Evolutionary conservation across 768 basidiomycete genomes (phyloP), one percentile per base, ranked within the genome.

Genomic region (Strobilomyces echinocephalus): DNA sequence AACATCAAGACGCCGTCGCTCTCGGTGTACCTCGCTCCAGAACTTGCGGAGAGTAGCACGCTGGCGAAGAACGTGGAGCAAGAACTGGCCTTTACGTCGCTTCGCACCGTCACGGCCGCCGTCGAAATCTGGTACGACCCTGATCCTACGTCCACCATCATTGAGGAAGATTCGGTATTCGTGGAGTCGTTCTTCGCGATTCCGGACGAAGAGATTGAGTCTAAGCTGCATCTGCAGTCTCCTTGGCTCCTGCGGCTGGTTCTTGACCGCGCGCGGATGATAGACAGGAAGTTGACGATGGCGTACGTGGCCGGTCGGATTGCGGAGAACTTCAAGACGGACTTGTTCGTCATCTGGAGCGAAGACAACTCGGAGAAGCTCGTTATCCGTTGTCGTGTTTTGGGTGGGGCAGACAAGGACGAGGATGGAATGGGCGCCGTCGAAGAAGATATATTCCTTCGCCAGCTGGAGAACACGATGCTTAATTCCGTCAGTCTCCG

Each of bases 181-280:
- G 97, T 99, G 52, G 92, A 97, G 64, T 94, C 94, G 0, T 97
- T 97, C 89, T 99, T 98, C 69, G 95, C 95, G 50, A 98, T 98
- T 67, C 97, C 97, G 7, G 97, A 98, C 62, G 94, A 97, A 66
- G 91, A 95, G 46, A 87, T 95, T 54, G 92, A 95, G 68, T 79
- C 82, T 18, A 95, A 95, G 65, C 74, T 97, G 3, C 87, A 92
- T 59, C 76, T 93, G 1, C 91, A 95, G 68, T 98, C 97, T 2
- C 94, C 95, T 0, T 99, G 97, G 97, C 77, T 99, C 18, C 84
- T 99, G 20, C 93, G 97, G 73, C 82, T 98, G 42, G 95, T 95
- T 65, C 83, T 99, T 50, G 97, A 98, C 69, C 91, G 95, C 60
- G 87, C 90, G 4, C 93, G 95, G 74, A 97, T 99, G 89, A 87